These are phyloP conservation scores for Saturnispora bothae DNA, from an alignment of 805 yeast genomes.

Conservation along the genomic window DNA sequence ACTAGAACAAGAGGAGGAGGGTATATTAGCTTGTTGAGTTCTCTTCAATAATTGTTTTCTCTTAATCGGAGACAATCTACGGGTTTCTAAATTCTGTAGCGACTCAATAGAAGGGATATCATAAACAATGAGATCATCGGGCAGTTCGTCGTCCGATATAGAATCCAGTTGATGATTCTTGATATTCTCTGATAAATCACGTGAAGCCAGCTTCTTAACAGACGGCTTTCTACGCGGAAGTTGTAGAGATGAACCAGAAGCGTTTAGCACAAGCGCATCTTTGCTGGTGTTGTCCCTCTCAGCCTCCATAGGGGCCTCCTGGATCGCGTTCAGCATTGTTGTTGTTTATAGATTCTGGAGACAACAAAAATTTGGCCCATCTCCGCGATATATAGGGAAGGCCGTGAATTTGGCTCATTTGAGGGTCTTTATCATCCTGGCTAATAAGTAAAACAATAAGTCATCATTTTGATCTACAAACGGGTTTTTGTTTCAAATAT, in stretches of 20 bases:
- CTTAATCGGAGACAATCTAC: constrained; percentile 18
- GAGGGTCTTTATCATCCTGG: too few relatives aligned
- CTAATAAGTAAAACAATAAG: too few relatives aligned
- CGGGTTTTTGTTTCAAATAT: too few relatives aligned
- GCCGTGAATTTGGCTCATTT: too few relatives aligned
- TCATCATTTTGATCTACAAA: too few relatives aligned
- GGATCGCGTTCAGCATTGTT: constrained; percentile 5
- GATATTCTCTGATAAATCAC: constrained; percentile 7
- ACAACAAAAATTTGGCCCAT: background rate
- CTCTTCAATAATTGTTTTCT: constrained; percentile 8
- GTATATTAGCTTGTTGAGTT: constrained; percentile 3
- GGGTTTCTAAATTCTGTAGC: constrained; percentile 29
- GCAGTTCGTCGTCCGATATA: constrained; percentile 43
- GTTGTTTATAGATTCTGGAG: background rate
- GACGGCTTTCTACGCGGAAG: background rate
- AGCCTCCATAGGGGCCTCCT: constrained; percentile 1
- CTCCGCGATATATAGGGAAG: too few relatives aligned
- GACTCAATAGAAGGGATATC: constrained; percentile 60
- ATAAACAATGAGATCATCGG: constrained; percentile 42
- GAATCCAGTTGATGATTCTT: constrained; percentile 17
- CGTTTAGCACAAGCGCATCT: constrained; percentile 1
- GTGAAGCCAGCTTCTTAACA: constrained; percentile 1
- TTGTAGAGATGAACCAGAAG: background rate
- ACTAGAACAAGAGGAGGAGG: constrained; percentile 8
- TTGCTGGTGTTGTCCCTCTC: constrained; percentile 2